Percentiles rank a stretch among this genome's conserved stretches.
Evolutionary conservation across 2,329 filamentous ascomycete species (phyloP).

Genomic region (Trichoderma cornu-damae): DNA sequence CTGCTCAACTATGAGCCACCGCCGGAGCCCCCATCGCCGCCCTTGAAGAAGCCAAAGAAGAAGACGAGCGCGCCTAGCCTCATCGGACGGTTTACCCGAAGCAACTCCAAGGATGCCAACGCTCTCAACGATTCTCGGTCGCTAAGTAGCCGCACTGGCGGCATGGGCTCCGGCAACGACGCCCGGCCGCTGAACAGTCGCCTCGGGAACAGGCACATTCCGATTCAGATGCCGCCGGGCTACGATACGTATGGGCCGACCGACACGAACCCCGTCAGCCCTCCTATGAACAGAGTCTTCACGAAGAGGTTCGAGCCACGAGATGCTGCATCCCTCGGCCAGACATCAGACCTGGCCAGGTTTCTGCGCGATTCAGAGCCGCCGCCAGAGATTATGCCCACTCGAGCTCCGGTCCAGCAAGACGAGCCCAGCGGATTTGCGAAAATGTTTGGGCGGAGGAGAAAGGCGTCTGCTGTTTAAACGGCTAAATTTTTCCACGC

Average conservation of each 20-base stretch:
- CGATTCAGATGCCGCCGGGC: constrained; percentile 47
- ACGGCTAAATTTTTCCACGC: no score
- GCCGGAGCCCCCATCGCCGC: constrained; percentile 39
- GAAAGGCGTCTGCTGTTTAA: constrained; percentile 40
- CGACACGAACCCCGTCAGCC: constrained; percentile 20
- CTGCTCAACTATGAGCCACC: constrained; percentile 65
- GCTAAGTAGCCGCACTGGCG: constrained; percentile 38
- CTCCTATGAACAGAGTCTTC: constrained; percentile 39
- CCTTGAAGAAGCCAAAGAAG: constrained; percentile 42
- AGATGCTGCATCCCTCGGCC: constrained; percentile 46
- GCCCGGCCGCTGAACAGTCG: constrained; percentile 20
- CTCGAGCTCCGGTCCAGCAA: constrained; percentile 27
- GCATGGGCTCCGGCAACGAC: constrained; percentile 12
- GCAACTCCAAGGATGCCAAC: constrained; percentile 25
- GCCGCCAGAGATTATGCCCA: constrained; percentile 39
- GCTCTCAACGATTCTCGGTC: constrained; percentile 31
- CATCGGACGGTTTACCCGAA: constrained; percentile 52
- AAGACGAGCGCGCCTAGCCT: constrained; percentile 61
- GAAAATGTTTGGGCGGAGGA: constrained; percentile 47
- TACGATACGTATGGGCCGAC: constrained; percentile 40
- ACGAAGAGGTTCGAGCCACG: constrained; percentile 57
- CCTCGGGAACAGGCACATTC: constrained; percentile 42
- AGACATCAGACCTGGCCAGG: constrained; percentile 64
- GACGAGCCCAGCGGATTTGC: constrained; percentile 41
- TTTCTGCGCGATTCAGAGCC: constrained; percentile 68